Evolutionary conservation across 1,284 basidiomycete species (phyloP).

Genomic region (Moesziomyces sp.): DNA sequence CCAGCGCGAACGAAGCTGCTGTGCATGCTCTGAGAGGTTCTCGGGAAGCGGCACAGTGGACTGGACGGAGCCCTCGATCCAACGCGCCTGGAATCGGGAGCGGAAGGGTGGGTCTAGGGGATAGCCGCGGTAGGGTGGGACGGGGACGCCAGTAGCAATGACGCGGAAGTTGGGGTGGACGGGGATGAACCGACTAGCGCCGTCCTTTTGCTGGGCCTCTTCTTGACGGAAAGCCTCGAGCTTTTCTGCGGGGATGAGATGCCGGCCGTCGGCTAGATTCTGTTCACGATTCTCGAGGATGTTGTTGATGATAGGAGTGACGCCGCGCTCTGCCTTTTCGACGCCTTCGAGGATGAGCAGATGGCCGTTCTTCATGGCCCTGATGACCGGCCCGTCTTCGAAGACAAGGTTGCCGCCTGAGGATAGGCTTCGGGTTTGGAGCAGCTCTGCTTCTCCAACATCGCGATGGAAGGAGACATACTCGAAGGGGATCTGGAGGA

Average conservation of each 20-base stretch:
- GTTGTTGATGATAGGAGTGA: conserved; percentile 68
- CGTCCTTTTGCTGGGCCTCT: conserved; percentile 20
- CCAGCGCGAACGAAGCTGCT: conserved; percentile 54
- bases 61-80: conserved; percentile 64
- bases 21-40: conserved; percentile 21
- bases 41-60: conserved; percentile 35
- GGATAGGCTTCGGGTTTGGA: conserved; percentile 65
- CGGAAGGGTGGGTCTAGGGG: conserved; percentile 69
- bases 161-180: conserved; percentile 68
- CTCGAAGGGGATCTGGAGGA: conserved; percentile 67
- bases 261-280: conserved; percentile 68
- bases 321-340: conserved; percentile 66
- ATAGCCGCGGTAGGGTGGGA: conserved; percentile 68
- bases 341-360: conserved; percentile 68
- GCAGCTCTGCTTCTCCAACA: conserved; percentile 68
- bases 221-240: conserved; percentile 49
- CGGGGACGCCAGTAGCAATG: conserved; percentile 66
- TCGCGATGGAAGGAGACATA: conserved; percentile 68
- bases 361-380: conserved; percentile 68
- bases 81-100: conserved; percentile 67
- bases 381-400: conserved; percentile 66
- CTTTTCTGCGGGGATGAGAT: conserved; percentile 67
- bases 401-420: conserved; percentile 65
- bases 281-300: conserved; percentile 67
- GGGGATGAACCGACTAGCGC: conserved; percentile 59